Conservation (phyloP, 805 yeast genomes). For the Blastobotrys chiropterorum region DNA sequence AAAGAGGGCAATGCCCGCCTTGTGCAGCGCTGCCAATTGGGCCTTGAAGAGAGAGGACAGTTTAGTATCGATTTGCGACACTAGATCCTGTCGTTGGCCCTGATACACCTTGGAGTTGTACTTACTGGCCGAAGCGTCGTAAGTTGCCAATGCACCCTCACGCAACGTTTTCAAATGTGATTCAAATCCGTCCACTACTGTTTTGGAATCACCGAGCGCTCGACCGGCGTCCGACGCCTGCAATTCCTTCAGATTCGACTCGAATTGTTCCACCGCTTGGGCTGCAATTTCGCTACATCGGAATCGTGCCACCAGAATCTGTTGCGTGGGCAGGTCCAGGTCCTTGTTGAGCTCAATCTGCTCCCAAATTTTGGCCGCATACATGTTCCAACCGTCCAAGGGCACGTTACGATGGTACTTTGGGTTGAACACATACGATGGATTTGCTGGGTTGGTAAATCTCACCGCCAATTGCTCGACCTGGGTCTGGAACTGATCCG, state of each 20-base stretch:
- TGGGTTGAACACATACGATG: constrained; percentile 47
- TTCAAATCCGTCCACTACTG: constrained; percentile 35
- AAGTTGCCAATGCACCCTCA: constrained; percentile 42
- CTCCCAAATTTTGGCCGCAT: constrained; percentile 88
- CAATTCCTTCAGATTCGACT: constrained; percentile 30
- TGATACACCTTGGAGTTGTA: constrained; percentile 62
- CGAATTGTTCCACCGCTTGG: constrained; percentile 43
- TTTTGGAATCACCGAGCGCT: constrained; percentile 16
- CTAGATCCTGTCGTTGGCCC: constrained; percentile 50
- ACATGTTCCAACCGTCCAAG: constrained; percentile 92
- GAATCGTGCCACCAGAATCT: constrained; percentile 86
- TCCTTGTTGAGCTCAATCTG: constrained; percentile 91
- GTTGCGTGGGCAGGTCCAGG: constrained; percentile 94
- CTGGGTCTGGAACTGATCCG: constrained; percentile 59
- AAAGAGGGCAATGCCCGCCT: constrained; percentile 30
- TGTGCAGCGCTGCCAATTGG: constrained; percentile 36
- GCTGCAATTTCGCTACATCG: constrained; percentile 85
- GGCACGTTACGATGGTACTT: constrained; percentile 83
- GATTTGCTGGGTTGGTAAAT: constrained; percentile 34
- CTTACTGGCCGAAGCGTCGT: constrained; percentile 69
- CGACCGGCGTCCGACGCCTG: constrained; percentile 23
- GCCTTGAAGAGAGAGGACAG: constrained; percentile 40
- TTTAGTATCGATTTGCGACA: constrained; percentile 39
- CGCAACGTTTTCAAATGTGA: constrained; percentile 39
- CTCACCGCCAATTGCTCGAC: constrained; percentile 59